These are phyloP conservation scores for Rhizophora mangle DNA, from an alignment of 345 rosid species.

Conservation along the genomic window DNA sequence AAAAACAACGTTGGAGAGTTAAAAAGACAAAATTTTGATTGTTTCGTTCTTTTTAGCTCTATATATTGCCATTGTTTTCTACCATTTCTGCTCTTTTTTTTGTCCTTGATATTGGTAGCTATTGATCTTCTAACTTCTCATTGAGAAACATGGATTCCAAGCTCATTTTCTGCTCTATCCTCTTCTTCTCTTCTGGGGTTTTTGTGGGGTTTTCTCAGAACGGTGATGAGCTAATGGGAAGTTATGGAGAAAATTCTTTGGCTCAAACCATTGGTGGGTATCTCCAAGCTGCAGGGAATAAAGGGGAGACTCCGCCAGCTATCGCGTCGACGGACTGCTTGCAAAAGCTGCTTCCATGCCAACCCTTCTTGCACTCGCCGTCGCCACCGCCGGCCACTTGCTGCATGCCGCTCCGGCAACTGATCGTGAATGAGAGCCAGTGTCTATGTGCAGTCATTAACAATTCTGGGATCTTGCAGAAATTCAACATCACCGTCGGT, in stretches of 20 bases:
- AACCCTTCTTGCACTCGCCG: slow-evolving; percentile 21
- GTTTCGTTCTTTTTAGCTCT: too few species aligned
- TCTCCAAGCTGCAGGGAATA: neutral
- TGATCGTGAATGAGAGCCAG: slow-evolving; percentile 21
- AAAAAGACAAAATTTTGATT: too few species aligned
- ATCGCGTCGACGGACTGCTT: slow-evolving; percentile 28
- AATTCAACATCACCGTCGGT: slow-evolving; percentile 38
- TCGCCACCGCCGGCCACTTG: slow-evolving; percentile 39
- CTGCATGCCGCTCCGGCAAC: slow-evolving; percentile 45
- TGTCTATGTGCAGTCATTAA: slow-evolving; percentile 48
- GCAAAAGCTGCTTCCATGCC: slow-evolving; percentile 45
- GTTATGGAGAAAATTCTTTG: neutral
- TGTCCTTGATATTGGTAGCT: too few species aligned
- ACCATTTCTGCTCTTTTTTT: too few species aligned
- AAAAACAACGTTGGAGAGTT: too few species aligned
- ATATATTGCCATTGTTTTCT: too few species aligned
- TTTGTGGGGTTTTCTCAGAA: slow-evolving; percentile 1
- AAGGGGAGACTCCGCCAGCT: neutral
- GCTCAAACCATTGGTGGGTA: neutral
- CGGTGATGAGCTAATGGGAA: neutral
- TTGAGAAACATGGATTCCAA: slow-evolving; percentile 14
- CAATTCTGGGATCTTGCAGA: slow-evolving; percentile 25
- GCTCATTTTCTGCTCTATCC: neutral
- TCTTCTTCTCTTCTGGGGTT: slow-evolving; percentile 4
- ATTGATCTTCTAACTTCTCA: too few species aligned